Evolutionary conservation across 495 filamentous ascomycete genomes (phyloP), one percentile per base, ranked within the genome.

Genomic region (Cairneyella variabilis): DNA sequence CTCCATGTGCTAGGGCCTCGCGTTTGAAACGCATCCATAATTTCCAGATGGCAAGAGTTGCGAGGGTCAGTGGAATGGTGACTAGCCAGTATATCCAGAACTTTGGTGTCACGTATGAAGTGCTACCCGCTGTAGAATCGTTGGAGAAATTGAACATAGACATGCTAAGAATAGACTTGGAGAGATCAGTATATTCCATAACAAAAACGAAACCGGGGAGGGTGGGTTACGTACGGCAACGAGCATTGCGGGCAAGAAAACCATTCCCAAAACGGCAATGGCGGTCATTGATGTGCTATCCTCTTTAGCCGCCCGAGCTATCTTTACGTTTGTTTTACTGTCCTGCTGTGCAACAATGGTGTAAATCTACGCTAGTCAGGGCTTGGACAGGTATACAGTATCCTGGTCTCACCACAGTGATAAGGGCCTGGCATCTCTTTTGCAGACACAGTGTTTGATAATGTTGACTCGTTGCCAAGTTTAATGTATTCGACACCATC

Each of bases 21-120:
- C n/a, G n/a, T n/a, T n/a, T n/a, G n/a, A n/a, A n/a, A n/a, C n/a
- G n/a, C 45, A 48, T 48, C 45, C 45, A 48, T 3, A 34, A 34
- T 18, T 22, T 48, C 28, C 45, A 30, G 12, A 17, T 48, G 1
- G 7, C 45, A 32, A 48, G 26, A 3, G 37, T 30, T 6, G 25
- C 37, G 3, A 48, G 23, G 9, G 45, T 48, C 8, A 48, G 17
- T 3, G 45, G 45, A n/a, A 48, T 36, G 2, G 45, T 36, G 8
- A 48, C 45, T 20, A 18, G 27, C 45, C 45, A 48, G 27, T 32
- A 48, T 14, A 48, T 37, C 45, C 45, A 48, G 45, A 48, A 48
- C 8, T 37, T 21, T 36, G 45, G 27, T 6, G 21, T 23, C 37
- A 25, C 11, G 11, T 36, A 28, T 10, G 7, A 20, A 4, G 11